Conservation (phyloP, 176 grass and related monocot genomes). For the Phragmites australis region DNA sequence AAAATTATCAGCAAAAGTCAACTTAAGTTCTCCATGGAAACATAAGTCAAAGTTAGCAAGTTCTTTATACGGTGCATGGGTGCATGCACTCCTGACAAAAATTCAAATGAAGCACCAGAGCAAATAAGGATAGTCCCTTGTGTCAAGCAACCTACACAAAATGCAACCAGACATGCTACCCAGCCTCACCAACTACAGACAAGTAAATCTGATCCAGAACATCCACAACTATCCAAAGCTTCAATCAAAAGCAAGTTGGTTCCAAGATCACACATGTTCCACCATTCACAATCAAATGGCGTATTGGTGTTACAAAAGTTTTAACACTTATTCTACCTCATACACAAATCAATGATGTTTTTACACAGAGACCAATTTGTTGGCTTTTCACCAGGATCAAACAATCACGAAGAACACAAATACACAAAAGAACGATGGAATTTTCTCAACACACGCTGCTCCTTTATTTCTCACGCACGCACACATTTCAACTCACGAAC, state of each 20-base stretch:
- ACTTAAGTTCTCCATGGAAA: neutral
- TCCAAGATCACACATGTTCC: constrained; percentile 15
- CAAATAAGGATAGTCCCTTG: constrained; percentile 29
- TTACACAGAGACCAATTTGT: too few relatives aligned
- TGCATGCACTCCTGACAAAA: neutral
- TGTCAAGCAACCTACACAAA: constrained; percentile 36
- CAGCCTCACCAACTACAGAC: constrained; percentile 24
- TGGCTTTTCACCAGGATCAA: too few relatives aligned
- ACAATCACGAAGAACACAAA: too few relatives aligned
- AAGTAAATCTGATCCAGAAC: constrained; percentile 2
- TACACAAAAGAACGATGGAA: too few relatives aligned
- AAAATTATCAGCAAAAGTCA: constrained; percentile 1
- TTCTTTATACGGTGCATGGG: neutral
- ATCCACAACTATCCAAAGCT: neutral
- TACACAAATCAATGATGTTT: too few relatives aligned
- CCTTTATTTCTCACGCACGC: too few relatives aligned
- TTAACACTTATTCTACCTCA: too few relatives aligned
- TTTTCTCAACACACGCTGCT: too few relatives aligned
- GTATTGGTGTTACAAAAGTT: too few relatives aligned
- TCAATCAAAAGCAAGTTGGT: constrained; percentile 3
- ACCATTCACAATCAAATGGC: neutral
- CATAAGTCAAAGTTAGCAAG: neutral
- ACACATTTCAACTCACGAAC: too few relatives aligned
- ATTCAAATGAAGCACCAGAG: constrained; percentile 10
- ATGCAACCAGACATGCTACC: constrained; percentile 28